Conservation (phyloP, 148 eudicot genomes). For the Agrostemma githago region DNA sequence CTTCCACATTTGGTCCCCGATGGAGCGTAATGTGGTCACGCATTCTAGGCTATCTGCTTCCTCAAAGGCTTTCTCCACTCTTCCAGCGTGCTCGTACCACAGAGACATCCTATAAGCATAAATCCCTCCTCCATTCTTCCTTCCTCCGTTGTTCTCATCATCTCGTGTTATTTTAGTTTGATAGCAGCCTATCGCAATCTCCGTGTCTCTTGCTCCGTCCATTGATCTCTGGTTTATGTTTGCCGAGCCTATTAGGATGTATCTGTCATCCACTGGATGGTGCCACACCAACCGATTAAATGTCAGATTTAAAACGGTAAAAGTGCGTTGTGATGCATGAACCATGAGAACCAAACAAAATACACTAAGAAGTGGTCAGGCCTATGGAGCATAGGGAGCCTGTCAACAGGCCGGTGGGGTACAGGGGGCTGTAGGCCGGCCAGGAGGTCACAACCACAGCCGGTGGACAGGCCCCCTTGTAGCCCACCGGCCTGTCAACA, state of each 20-base stretch:
- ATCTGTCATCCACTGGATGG: slow-evolving; percentile 79
- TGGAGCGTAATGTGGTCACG: slow-evolving; percentile 38
- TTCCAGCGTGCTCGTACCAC: slow-evolving; percentile 93
- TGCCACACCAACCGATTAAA: slow-evolving; percentile 1
- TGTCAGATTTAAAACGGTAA: background rate
- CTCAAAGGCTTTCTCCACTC: slow-evolving; percentile 38
- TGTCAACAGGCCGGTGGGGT: no score
- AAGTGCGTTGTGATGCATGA: no score
- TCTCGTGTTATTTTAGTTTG: slow-evolving; percentile 32
- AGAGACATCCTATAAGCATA: slow-evolving; percentile 59
- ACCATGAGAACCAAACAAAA: no score
- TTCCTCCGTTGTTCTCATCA: slow-evolving; percentile 19
- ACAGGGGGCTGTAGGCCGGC: no score
- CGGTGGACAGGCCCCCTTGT: no score
- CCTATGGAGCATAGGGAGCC: no score
- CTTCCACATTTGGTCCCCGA: slow-evolving; percentile 75
- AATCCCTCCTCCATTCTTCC: slow-evolving; percentile 37
- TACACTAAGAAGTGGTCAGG: no score
- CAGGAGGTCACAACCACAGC: no score
- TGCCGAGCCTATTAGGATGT: slow-evolving; percentile 83
- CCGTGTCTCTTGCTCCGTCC: slow-evolving; percentile 94
- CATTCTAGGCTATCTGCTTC: slow-evolving; percentile 64
- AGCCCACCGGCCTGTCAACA: no score
- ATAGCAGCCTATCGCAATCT: slow-evolving; percentile 90
- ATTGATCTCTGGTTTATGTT: slow-evolving; percentile 89